phyloP scores from a whole-genome alignment of 2,329 filamentous ascomycete species.

The Claviceps quebecensis region DNA sequence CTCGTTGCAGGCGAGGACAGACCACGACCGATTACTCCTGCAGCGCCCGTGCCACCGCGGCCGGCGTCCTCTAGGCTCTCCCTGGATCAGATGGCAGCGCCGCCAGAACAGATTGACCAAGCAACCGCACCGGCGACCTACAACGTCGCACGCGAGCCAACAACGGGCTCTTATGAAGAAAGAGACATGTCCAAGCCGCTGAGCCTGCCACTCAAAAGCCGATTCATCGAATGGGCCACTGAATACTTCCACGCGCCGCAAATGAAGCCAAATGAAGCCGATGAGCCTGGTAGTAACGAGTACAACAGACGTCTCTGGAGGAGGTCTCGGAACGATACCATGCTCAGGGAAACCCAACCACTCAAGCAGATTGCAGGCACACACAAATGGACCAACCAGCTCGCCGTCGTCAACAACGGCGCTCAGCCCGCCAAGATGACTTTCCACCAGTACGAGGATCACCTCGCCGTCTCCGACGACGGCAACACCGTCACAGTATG shows the following conservation, averaged over 20 bases:
- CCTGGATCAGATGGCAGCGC: constrained; percentile 30
- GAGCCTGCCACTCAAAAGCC: constrained; percentile 62
- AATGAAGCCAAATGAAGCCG: constrained; percentile 91
- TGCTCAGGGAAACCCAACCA: constrained; percentile 83
- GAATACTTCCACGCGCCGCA: constrained; percentile 97
- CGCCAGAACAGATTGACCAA: constrained; percentile 64
- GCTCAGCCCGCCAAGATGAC: constrained; percentile 85
- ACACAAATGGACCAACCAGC: constrained; percentile 74
- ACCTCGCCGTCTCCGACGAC: constrained; percentile 86
- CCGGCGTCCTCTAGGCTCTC: constrained; percentile 24
- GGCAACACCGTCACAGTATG: constrained; percentile 81
- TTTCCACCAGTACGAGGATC: constrained; percentile 96
- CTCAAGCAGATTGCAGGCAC: constrained; percentile 78
- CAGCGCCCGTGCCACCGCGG: constrained; percentile 14
- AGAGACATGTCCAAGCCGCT: constrained; percentile 46
- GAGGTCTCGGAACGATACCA: constrained; percentile 80
- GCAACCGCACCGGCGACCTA: constrained; percentile 55
- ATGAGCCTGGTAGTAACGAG: constrained; percentile 89
- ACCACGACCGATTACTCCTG: constrained; percentile 19
- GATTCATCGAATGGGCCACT: constrained; percentile 88
- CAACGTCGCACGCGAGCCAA: constrained; percentile 60
- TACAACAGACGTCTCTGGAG: constrained; percentile 94
- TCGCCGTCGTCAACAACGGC: constrained; percentile 75
- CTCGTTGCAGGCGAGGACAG: constrained; percentile 38
- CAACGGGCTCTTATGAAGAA: constrained; percentile 60